Evolutionary conservation across 768 basidiomycete genomes (phyloP).

Genomic region (Pholiota molesta): DNA sequence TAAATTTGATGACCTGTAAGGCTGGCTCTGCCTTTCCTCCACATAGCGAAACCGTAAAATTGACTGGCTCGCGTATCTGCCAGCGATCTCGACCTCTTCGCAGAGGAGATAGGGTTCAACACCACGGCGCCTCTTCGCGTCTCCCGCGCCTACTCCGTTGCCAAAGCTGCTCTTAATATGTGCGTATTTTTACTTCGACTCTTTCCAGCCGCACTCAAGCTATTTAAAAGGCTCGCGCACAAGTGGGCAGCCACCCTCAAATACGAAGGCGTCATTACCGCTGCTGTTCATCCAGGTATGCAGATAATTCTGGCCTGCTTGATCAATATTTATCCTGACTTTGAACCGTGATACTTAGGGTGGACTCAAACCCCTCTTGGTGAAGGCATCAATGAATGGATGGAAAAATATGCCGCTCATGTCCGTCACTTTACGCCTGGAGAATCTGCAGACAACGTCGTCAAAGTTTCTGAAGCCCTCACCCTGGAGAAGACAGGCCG

Average conservation of each 20-base stretch:
- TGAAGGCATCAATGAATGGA: constrained; percentile 24
- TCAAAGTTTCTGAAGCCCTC: constrained; percentile 19
- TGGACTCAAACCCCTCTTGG: constrained; percentile 27
- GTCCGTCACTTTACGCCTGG: constrained; percentile 22
- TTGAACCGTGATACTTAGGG: constrained; percentile 11
- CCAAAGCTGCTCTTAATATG: constrained; percentile 26
- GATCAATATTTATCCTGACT: neutral
- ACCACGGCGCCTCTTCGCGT: constrained; percentile 21
- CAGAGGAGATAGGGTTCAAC: constrained; percentile 24
- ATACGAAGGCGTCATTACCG: constrained; percentile 24
- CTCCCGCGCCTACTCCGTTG: constrained; percentile 12
- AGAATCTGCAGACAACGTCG: constrained; percentile 18
- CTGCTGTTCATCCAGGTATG: constrained; percentile 25
- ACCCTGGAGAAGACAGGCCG: constrained; percentile 21
- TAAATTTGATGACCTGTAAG: constrained; percentile 27
- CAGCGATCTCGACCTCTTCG: constrained; percentile 24
- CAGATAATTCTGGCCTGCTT: too few relatives aligned
- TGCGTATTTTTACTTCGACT: constrained; percentile 6
- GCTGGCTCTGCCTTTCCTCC: neutral
- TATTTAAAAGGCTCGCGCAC: constrained; percentile 20
- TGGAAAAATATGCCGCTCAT: constrained; percentile 23
- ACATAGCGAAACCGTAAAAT: neutral
- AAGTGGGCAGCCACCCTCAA: constrained; percentile 27
- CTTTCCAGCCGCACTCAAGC: neutral
- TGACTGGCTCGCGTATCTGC: neutral